Base-by-base conservation (phyloP, 1,284 basidiomycete genomes). In the Ganoderma multipileum region DNA sequence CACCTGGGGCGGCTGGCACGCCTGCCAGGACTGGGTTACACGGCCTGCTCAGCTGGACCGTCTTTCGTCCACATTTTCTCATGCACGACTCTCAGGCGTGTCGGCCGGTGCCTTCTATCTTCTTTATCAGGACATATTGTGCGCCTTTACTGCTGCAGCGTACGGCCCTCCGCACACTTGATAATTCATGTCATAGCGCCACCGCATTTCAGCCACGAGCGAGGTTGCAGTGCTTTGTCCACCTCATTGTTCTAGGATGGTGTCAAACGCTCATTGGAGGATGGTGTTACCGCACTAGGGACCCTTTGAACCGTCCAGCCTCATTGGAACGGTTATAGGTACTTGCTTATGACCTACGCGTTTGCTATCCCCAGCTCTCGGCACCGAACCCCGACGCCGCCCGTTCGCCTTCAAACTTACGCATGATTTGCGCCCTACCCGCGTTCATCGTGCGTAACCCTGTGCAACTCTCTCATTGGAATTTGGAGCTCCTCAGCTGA, bases 91-190 rank as follows among this genome's bases (percentile, higher is more conserved):
- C 63, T 33, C 63, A 54, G n/a, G 58, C 58, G 38, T 60, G 41
- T 62, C 61, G 58, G 58, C 58, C 42, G 58, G 58, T 26, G 44
- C 42, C 61, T 50, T 47, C 42, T 33, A 12, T 62, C 20, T 28
- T 36, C 61, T 38, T 60, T 16, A 63, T 52, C 44, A 20, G 61
- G 61, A n/a, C 36, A 63, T 63, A 63, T 63, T 63, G 61, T 39
- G 50, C 50, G 44, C 42, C 28, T 33, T 63, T 8, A 14, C 38
- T 23, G 38, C 38, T 39, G 58, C 58, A 60, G 14, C 58, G 38
- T 60, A 38, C 38, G 55, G 30, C 33, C 36, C 55, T 58, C 16
- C n/a, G 33, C 30, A 18, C 55, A 36, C 55, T 18, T 58, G 55
- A 38, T 38, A 38, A 36, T 33, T 14, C 36, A 3, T 58, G 36